These are phyloP conservation scores for Linum trigynum DNA, from an alignment of 345 rosid species.

Conservation along the genomic window DNA sequence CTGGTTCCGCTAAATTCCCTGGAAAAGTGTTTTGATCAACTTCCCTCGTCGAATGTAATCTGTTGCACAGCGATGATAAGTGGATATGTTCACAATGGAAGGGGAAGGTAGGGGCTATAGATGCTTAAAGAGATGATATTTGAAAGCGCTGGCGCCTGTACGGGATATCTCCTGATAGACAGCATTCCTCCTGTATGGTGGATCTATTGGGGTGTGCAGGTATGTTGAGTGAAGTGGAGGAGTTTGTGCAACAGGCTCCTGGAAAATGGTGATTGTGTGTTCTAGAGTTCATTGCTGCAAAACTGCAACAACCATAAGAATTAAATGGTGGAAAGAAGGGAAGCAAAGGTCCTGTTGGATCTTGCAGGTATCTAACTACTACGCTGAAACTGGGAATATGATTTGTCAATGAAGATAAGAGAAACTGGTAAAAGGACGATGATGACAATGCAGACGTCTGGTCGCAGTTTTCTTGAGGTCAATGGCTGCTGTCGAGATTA, in stretches of 20 bases:
- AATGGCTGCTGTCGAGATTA: slow-evolving; percentile 14
- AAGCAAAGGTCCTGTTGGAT: slow-evolving; percentile 46
- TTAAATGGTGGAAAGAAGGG: slow-evolving; percentile 54
- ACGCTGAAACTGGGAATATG: slow-evolving; percentile 54
- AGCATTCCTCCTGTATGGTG: slow-evolving; percentile 65
- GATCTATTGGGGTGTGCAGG: slow-evolving; percentile 78
- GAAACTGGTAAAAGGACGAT: slow-evolving; percentile 44
- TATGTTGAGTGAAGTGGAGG: slow-evolving; percentile 54
- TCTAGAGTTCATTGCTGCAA: slow-evolving; percentile 71
- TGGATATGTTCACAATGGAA: slow-evolving; percentile 52
- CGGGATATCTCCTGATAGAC: slow-evolving; percentile 40
- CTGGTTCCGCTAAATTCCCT: slow-evolving; percentile 46
- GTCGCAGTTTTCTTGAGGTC: slow-evolving; percentile 45
- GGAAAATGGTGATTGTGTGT: slow-evolving; percentile 40
- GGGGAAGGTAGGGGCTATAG: slow-evolving; percentile 54
- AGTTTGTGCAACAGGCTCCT: slow-evolving; percentile 37
- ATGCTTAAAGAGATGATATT: slow-evolving; percentile 47
- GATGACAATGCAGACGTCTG: slow-evolving; percentile 37
- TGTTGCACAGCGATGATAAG: slow-evolving; percentile 62
- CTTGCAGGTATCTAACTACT: slow-evolving; percentile 62
- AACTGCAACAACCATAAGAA: slow-evolving; percentile 60
- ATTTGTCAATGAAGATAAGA: slow-evolving; percentile 38
- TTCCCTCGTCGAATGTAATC: slow-evolving; percentile 48
- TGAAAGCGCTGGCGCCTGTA: slow-evolving; percentile 43
- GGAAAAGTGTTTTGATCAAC: slow-evolving; percentile 32